These are phyloP conservation scores for Aspergillus sp. DNA, from an alignment of 2,329 filamentous ascomycete species.

Conservation along the genomic window DNA sequence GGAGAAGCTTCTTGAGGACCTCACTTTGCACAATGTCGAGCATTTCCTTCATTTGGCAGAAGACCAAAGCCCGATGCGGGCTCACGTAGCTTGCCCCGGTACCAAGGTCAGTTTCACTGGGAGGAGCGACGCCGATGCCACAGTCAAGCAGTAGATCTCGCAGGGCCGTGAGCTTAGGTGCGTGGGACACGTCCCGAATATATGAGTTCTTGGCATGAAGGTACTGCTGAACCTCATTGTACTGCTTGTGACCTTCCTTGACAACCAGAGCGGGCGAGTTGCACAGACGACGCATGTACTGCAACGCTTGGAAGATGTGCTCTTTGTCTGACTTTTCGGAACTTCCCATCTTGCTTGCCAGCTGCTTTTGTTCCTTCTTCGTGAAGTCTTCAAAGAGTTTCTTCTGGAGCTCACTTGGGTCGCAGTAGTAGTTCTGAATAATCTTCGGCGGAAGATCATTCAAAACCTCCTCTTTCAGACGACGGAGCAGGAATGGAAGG, in stretches of 20 bases:
- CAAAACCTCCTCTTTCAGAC: constrained; percentile 94
- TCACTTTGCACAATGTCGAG: constrained; percentile 97
- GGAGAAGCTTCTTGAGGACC: constrained; percentile 85
- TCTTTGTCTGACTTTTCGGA: constrained; percentile 92
- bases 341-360: constrained; percentile 77
- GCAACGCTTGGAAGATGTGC: constrained; percentile 97
- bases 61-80: constrained; percentile 90
- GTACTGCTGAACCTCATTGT: constrained; percentile 79
- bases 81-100: constrained; percentile 77
- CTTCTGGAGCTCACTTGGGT: constrained; percentile 89
- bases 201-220: constrained; percentile 75
- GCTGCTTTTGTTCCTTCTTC: constrained; percentile 85
- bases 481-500: constrained; percentile 88
- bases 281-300: constrained; percentile 99
- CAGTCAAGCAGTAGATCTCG: constrained; percentile 96
- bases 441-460: constrained; percentile 98
- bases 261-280: constrained; percentile 96
- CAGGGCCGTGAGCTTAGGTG: constrained; percentile 86
- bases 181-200: constrained; percentile 81
- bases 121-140: constrained; percentile 78
- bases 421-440: constrained; percentile 98
- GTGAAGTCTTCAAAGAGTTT: constrained; percentile 96
- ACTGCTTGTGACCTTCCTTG: constrained; percentile 88
- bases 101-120: constrained; percentile 52
- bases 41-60: constrained; percentile 99